Evolutionary conservation across 2,329 filamentous ascomycete genomes (phyloP).

Genomic region (Hirsutella rhossiliensis): DNA sequence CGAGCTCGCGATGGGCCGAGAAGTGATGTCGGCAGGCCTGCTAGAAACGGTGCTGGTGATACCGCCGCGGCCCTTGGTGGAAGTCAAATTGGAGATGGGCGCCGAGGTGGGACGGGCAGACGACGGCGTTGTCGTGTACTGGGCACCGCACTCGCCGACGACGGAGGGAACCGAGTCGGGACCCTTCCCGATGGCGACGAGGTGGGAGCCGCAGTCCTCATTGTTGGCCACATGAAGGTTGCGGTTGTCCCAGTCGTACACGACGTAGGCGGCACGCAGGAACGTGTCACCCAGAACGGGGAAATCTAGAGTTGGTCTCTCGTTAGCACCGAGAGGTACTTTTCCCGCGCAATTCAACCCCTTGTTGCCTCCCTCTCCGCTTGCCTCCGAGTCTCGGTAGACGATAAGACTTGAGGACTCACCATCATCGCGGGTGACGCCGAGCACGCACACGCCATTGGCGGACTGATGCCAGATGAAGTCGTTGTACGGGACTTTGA

Average conservation of each 20-base stretch:
- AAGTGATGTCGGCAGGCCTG: conserved; percentile 2
- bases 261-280: conserved; percentile 30
- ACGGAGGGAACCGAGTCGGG: conserved; percentile 22
- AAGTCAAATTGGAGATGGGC: conserved; percentile 2
- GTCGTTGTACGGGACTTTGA: conserved; percentile 33
- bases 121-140: conserved; percentile 3
- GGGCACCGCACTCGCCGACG: conserved; percentile 15
- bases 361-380: no score
- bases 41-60: conserved; percentile 2
- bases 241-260: conserved; percentile 28
- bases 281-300: conserved; percentile 32
- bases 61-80: neutral
- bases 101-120: conserved; percentile 3
- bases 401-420: neutral
- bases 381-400: no score
- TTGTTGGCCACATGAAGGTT: conserved; percentile 24
- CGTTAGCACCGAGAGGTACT: no score
- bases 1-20: no score
- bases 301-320: conserved; percentile 9
- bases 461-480: conserved; percentile 28
- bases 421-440: conserved; percentile 29
- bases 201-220: conserved; percentile 24
- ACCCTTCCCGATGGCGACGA: conserved; percentile 25
- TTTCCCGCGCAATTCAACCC: no score
- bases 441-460: conserved; percentile 26